phyloP scores from a whole-genome alignment of 2,329 filamentous ascomycete species.

The Ceratocystis lukuohia region DNA sequence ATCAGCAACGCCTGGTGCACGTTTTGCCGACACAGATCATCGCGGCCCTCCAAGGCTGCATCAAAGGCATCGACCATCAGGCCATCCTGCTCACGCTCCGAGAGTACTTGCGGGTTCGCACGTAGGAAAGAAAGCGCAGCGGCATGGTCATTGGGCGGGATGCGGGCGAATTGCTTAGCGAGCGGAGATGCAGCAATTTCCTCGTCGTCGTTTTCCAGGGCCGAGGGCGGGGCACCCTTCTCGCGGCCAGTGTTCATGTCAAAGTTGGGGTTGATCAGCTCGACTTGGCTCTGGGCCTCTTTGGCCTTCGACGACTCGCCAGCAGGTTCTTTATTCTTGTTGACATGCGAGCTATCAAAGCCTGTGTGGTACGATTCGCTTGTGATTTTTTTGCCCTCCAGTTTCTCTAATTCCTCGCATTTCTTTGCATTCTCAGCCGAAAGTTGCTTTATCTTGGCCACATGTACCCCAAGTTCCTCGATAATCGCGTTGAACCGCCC shows the following conservation, averaged over 20 bases:
- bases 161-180: slow-evolving; percentile 69
- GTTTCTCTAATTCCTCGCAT: slow-evolving; percentile 68
- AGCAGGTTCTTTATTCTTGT: slow-evolving; percentile 41
- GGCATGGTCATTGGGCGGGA: slow-evolving; percentile 61
- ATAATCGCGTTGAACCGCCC: slow-evolving; percentile 64
- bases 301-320: slow-evolving; percentile 36
- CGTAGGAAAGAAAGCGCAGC: slow-evolving; percentile 63
- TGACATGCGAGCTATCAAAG: slow-evolving; percentile 75
- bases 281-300: slow-evolving; percentile 11
- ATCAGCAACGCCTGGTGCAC: slow-evolving; percentile 87
- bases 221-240: slow-evolving; percentile 17
- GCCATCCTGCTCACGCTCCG: slow-evolving; percentile 79
- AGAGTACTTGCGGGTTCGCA: slow-evolving; percentile 63
- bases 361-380: slow-evolving; percentile 80
- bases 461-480: slow-evolving; percentile 61
- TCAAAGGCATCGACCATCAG: slow-evolving; percentile 87
- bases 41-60: slow-evolving; percentile 60
- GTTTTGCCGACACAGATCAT: slow-evolving; percentile 67
- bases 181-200: slow-evolving; percentile 62
- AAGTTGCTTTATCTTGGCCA: slow-evolving; percentile 61
- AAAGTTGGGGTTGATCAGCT: slow-evolving; percentile 45
- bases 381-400: slow-evolving; percentile 81
- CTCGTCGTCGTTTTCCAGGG: slow-evolving; percentile 48
- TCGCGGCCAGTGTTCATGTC: slow-evolving; percentile 21
- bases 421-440: slow-evolving; percentile 63